Evolutionary conservation across 192 early-diverging fungal species (phyloP).

Genomic region (Coemansia sp.): DNA sequence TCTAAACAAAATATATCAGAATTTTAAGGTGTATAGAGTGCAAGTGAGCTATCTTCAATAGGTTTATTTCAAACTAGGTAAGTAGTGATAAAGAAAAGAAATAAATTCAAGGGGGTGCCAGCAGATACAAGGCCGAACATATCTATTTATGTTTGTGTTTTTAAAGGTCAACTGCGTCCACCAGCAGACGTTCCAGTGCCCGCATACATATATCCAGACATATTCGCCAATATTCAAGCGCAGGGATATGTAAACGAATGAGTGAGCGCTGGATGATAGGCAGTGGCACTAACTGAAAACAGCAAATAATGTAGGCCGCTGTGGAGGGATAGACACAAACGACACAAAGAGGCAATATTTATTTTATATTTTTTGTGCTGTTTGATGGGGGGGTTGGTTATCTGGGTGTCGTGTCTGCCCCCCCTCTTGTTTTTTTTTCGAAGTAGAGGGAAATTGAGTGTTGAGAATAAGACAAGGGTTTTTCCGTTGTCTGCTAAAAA

Average conservation of each 20-base stretch:
- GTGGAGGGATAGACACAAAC: neutral
- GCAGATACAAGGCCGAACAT: conserved; percentile 1
- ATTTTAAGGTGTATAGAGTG: neutral
- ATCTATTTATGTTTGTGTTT: neutral
- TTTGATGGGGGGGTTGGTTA: neutral
- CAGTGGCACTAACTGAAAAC: neutral
- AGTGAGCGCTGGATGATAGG: neutral
- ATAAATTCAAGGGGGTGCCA: conserved; percentile 3
- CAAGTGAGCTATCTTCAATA: neutral
- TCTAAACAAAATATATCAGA: neutral
- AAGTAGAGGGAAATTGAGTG: neutral
- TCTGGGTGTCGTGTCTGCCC: neutral
- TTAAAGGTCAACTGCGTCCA: conserved; percentile 1
- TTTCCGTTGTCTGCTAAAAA: neutral
- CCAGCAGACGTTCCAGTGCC: neutral
- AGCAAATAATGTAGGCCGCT: neutral
- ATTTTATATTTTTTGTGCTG: neutral
- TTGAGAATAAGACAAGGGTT: neutral
- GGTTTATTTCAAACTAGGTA: neutral
- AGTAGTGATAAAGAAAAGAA: neutral
- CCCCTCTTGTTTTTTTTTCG: neutral
- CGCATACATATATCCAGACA: neutral
- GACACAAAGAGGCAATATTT: neutral
- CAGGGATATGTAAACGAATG: neutral
- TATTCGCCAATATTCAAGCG: neutral